Percentiles rank a stretch among this genome's conserved stretches.
These are phyloP conservation scores for Lactarius hatsudake DNA, from an alignment of 768 basidiomycete species.

Conservation along the genomic window DNA sequence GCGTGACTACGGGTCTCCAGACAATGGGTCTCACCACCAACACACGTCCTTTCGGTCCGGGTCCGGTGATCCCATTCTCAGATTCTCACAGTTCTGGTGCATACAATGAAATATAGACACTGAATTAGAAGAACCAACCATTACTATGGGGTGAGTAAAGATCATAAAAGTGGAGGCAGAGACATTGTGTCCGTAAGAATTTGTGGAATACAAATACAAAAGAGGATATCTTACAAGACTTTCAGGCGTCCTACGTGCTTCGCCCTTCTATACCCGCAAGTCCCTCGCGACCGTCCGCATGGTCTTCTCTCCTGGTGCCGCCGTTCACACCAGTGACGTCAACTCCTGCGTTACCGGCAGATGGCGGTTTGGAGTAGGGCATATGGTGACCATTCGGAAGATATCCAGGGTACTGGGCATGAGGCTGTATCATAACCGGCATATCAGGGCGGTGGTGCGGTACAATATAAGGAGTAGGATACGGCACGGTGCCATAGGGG, in stretches of 20 bases:
- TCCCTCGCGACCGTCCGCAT: slow-evolving; percentile 22
- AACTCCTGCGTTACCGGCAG: slow-evolving; percentile 35
- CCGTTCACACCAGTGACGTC: slow-evolving; percentile 21
- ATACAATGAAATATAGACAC: slow-evolving; percentile 16
- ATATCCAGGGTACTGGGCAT: slow-evolving; percentile 27
- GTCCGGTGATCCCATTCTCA: background rate
- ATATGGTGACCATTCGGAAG: slow-evolving; percentile 42
- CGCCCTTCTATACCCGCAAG: slow-evolving; percentile 25
- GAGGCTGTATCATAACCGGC: slow-evolving; percentile 26
- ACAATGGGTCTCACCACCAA: background rate
- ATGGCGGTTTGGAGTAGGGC: slow-evolving; percentile 41
- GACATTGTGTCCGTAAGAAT: slow-evolving; percentile 14
- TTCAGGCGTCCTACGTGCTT: slow-evolving; percentile 22
- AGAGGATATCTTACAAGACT: slow-evolving; percentile 25
- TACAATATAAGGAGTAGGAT: slow-evolving; percentile 47
- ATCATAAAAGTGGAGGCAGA: background rate
- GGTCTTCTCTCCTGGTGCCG: slow-evolving; percentile 26
- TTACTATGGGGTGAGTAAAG: slow-evolving; percentile 3
- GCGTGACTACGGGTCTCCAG: slow-evolving; percentile 3
- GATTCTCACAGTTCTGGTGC: slow-evolving; percentile 4
- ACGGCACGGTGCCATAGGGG: slow-evolving; percentile 46
- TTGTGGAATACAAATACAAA: slow-evolving; percentile 20
- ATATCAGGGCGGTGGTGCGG: slow-evolving; percentile 36
- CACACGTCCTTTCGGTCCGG: background rate
- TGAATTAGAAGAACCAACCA: slow-evolving; percentile 9